These are phyloP conservation scores for Nissolia schottii DNA, from an alignment of 306 rosid genomes.

Conservation along the genomic window DNA sequence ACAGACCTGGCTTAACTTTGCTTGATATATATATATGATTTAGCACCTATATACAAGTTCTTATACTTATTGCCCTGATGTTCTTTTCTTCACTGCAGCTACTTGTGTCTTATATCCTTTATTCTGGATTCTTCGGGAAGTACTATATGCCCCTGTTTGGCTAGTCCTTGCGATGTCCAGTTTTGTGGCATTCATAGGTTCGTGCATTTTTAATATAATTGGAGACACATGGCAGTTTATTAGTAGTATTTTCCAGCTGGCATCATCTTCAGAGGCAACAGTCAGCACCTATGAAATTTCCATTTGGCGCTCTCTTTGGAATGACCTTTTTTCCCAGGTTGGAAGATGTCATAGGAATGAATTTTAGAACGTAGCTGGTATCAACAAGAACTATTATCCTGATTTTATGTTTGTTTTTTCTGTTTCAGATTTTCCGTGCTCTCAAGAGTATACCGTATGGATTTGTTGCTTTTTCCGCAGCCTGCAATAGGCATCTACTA, in stretches of 20 bases:
- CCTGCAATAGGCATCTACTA: constrained; percentile 96
- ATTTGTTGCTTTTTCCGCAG: constrained; percentile 74
- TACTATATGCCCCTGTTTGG: constrained; percentile 71
- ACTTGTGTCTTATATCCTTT: constrained; percentile 57
- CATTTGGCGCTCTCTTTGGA: constrained; percentile 88
- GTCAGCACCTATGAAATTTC: constrained; percentile 63
- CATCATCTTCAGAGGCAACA: constrained; percentile 68
- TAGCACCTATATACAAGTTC: constrained; percentile 1
- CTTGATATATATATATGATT: constrained; percentile 1
- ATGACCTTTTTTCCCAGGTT: constrained; percentile 93
- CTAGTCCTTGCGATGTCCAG: constrained; percentile 40
- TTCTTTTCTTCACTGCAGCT: constrained; percentile 47
- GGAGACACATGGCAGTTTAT: constrained; percentile 52
- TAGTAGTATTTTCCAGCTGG: constrained; percentile 55
- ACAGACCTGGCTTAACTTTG: constrained; percentile 3
- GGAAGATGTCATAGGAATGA: not conserved
- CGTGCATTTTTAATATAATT: constrained; percentile 29
- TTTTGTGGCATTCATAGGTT: constrained; percentile 39
- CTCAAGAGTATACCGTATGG: constrained; percentile 81
- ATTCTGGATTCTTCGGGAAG: constrained; percentile 61
- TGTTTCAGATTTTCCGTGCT: constrained; percentile 82
- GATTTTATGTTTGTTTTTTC: not conserved
- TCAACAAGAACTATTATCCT: constrained; percentile 19
- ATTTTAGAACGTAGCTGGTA: constrained; percentile 5
- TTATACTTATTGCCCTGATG: constrained; percentile 11